Evolutionary conservation across 2,329 filamentous ascomycete genomes (phyloP).

Genomic region (Reticulascus tulasneorum): DNA sequence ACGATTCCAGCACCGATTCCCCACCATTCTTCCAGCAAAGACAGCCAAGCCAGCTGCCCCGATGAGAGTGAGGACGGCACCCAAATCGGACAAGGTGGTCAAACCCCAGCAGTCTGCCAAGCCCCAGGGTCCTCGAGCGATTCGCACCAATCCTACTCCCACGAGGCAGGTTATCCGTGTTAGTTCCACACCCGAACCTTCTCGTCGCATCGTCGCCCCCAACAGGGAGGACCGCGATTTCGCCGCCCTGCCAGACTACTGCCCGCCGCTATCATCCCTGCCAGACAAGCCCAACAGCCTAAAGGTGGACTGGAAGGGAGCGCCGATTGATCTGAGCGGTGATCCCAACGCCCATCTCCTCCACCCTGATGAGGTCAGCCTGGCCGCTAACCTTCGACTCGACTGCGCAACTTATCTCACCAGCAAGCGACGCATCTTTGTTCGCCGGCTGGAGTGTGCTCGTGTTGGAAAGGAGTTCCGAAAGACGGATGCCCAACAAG

Average conservation of each 20-base stretch:
- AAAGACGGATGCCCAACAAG: constrained; percentile 93
- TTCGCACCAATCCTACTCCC: constrained; percentile 24
- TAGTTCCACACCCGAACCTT: constrained; percentile 46
- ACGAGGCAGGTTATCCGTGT: constrained; percentile 26
- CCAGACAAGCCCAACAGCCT: constrained; percentile 64
- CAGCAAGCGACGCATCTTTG: constrained; percentile 89
- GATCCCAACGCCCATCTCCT: constrained; percentile 69
- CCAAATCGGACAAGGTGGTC: constrained; percentile 26
- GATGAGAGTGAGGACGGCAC: constrained; percentile 15
- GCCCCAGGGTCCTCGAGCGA: constrained; percentile 30
- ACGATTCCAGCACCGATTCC: constrained; percentile 28
- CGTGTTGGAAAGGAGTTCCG: constrained; percentile 76
- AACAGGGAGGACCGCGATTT: constrained; percentile 84
- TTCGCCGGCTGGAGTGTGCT: constrained; percentile 65
- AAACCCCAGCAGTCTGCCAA: constrained; percentile 26
- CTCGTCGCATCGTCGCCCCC: constrained; percentile 51
- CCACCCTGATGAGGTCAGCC: constrained; percentile 70
- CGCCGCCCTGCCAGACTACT: constrained; percentile 65
- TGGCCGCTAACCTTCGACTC: constrained; percentile 76
- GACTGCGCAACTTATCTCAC: constrained; percentile 86
- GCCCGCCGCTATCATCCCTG: constrained; percentile 64
- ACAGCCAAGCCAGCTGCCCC: constrained; percentile 22
- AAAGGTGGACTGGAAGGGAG: constrained; percentile 85
- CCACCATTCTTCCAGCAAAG: constrained; percentile 41
- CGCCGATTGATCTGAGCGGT: constrained; percentile 68